phyloP scores from a whole-genome alignment of 345 rosid species.

The Cardamine resedifolia region DNA sequence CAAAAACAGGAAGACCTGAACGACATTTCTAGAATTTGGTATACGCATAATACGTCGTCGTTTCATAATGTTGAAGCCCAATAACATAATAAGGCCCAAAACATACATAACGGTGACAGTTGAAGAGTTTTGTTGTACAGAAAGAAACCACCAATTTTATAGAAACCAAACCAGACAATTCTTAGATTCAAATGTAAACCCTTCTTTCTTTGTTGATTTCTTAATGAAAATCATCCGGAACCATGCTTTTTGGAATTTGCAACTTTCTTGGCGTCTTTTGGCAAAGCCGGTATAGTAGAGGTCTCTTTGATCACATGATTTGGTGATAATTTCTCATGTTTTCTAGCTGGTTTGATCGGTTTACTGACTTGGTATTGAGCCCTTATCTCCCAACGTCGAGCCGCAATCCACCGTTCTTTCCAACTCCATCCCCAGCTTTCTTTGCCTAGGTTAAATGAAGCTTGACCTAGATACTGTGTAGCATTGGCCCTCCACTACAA shows the following conservation, averaged over 20 bases:
- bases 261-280: conserved; percentile 34
- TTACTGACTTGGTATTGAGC: conserved; percentile 38
- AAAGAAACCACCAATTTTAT: not conserved
- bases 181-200: conserved; percentile 1
- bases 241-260: conserved; percentile 33
- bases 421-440: conserved; percentile 93
- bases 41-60: conserved; percentile 23
- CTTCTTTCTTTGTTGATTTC: not conserved
- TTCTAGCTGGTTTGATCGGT: conserved; percentile 38
- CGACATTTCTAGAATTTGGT: conserved; percentile 47
- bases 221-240: not conserved
- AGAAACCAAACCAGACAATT: conserved; percentile 9
- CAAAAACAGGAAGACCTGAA: conserved; percentile 32
- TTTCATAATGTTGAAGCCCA: conserved; percentile 37
- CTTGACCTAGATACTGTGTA: conserved; percentile 76
- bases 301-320: conserved; percentile 6
- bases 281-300: conserved; percentile 33
- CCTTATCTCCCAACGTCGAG: conserved; percentile 85
- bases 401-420: conserved; percentile 83
- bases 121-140: not conserved
- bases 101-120: not conserved
- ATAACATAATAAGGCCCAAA: conserved; percentile 34
- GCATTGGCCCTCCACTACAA: conserved; percentile 87
- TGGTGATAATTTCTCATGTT: conserved; percentile 34
- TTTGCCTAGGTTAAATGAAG: conserved; percentile 62